Evolutionary conservation across 768 basidiomycete species (phyloP).

Genomic region (Cytidiella melzeri): DNA sequence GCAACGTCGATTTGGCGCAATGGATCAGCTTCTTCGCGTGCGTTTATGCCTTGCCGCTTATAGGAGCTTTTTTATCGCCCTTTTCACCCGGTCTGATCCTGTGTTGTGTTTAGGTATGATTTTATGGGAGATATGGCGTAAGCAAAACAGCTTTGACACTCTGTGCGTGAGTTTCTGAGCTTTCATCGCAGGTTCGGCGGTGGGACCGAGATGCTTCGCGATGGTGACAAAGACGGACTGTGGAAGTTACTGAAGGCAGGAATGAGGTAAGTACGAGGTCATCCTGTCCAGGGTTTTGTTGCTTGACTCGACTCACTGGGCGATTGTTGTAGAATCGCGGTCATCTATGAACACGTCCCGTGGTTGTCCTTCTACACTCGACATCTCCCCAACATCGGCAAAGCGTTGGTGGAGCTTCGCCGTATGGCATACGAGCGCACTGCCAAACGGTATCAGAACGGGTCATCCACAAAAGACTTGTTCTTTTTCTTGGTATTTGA

Average conservation of each 20-base stretch:
- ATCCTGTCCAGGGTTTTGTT: background rate
- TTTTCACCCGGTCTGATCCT: background rate
- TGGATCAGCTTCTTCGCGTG: conserved; percentile 35
- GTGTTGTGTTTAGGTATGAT: conserved; percentile 10
- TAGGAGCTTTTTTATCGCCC: background rate
- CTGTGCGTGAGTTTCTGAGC: background rate
- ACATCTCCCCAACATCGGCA: background rate
- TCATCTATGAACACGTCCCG: conserved; percentile 8
- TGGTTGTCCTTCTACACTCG: conserved; percentile 2
- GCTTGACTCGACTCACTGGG: background rate
- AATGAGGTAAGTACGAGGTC: conserved; percentile 3
- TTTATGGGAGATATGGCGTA: conserved; percentile 38
- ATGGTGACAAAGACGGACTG: conserved; percentile 12
- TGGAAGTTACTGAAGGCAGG: background rate
- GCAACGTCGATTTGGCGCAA: conserved; percentile 26
- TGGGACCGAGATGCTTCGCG: conserved; percentile 21
- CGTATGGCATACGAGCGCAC: background rate
- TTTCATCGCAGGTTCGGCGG: conserved; percentile 19
- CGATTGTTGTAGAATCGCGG: background rate
- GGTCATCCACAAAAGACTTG: conserved; percentile 34
- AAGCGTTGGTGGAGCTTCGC: background rate
- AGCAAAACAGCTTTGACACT: conserved; percentile 8
- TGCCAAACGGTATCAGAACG: conserved; percentile 16
- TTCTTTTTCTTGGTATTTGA: conserved; percentile 36
- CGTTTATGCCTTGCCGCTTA: conserved; percentile 7